phyloP scores from a whole-genome alignment of 768 basidiomycete genomes.

The Tephrocybe rancida region DNA sequence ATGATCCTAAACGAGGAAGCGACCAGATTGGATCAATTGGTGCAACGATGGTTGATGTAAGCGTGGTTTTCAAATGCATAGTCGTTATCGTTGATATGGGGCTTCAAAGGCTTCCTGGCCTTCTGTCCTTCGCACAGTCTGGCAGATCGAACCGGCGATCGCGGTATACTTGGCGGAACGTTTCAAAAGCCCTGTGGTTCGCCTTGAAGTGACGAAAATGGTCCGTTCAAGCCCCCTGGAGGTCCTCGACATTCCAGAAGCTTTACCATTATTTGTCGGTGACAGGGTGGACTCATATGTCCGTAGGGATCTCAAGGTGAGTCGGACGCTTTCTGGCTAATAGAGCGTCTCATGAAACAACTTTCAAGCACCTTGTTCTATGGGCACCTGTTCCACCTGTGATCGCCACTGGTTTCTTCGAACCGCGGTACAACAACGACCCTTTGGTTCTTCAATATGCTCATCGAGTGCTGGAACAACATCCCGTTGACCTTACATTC shows the following conservation, averaged over 20 bases:
- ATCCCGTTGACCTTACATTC: constrained; percentile 93
- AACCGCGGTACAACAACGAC: constrained; percentile 80
- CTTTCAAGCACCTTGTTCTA: constrained; percentile 73
- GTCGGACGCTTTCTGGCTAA: neutral
- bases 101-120: constrained; percentile 61
- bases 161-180: constrained; percentile 86
- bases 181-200: constrained; percentile 69
- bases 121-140: constrained; percentile 67
- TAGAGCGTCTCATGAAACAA: neutral
- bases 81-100: neutral
- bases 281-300: constrained; percentile 61
- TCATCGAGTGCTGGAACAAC: constrained; percentile 91
- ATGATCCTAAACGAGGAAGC: constrained; percentile 68
- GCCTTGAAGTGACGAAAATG: constrained; percentile 73
- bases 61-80: constrained; percentile 10
- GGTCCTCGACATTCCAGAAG: constrained; percentile 79
- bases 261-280: constrained; percentile 77
- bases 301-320: constrained; percentile 76
- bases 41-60: constrained; percentile 64
- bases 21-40: constrained; percentile 59
- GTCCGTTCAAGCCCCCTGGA: constrained; percentile 73
- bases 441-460: constrained; percentile 93
- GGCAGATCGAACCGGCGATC: constrained; percentile 84
- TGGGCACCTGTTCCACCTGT: constrained; percentile 91
- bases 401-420: constrained; percentile 81